Percentiles rank a stretch among this genome's conserved stretches.
Conservation (phyloP, 1,284 basidiomycete genomes). For the Rhodotorula sp. region DNA sequence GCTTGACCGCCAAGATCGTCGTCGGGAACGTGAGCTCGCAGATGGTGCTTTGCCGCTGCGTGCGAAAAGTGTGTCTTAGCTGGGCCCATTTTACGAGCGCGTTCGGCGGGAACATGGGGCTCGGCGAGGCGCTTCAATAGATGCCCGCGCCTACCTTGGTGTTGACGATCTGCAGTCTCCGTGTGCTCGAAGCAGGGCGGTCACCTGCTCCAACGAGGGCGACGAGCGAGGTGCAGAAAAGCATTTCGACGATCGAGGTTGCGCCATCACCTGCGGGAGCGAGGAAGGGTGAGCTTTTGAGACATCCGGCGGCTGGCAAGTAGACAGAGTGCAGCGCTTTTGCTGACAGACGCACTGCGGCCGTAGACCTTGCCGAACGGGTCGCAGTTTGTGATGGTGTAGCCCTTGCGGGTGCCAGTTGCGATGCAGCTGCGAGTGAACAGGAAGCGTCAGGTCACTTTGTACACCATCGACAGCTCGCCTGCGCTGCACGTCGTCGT, state of each 20-base stretch:
- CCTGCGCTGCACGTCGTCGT: background rate
- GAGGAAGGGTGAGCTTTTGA: background rate
- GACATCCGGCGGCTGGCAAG: no score
- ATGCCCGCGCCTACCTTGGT: slow-evolving; percentile 69
- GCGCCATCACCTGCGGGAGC: slow-evolving; percentile 74
- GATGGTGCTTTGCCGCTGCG: slow-evolving; percentile 92
- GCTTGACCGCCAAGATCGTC: slow-evolving; percentile 90
- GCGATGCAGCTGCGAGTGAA: slow-evolving; percentile 71
- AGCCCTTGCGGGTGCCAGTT: slow-evolving; percentile 92
- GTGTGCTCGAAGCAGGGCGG: slow-evolving; percentile 61
- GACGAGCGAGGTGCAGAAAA: slow-evolving; percentile 97
- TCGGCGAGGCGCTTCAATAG: no score
- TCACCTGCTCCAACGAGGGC: slow-evolving; percentile 94
- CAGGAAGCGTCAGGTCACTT: slow-evolving; percentile 33
- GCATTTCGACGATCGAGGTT: slow-evolving; percentile 95
- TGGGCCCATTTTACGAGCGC: background rate
- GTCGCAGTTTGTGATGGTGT: slow-evolving; percentile 96
- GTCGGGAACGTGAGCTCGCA: slow-evolving; percentile 98
- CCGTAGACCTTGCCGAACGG: slow-evolving; percentile 95
- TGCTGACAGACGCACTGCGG: slow-evolving; percentile 84
- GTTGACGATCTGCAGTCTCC: slow-evolving; percentile 95
- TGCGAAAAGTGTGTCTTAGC: background rate
- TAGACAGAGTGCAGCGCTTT: no score
- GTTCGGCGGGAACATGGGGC: background rate
- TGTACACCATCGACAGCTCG: no score